Evolutionary conservation across 108 stramenopile species (phyloP), one percentile per base, ranked within the genome.

Genomic region (Skeletonema marinoi): DNA sequence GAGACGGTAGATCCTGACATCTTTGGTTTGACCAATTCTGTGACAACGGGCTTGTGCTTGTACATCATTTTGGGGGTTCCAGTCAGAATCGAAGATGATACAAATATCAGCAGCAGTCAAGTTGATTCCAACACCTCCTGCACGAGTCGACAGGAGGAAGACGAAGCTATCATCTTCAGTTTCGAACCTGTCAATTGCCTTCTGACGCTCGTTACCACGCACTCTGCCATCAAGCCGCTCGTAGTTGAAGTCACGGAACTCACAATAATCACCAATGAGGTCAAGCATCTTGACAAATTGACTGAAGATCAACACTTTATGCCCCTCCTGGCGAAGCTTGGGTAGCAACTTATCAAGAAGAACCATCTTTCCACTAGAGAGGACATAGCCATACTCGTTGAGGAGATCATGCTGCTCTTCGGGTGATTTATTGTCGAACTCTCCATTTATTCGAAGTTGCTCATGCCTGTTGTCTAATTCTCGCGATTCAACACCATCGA

Each of bases 61-160:
- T 13, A 98, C 97, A 78, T 99, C 99, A 75, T 98, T 98, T 86
- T 99, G 99, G 21, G 99, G 99, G 74, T 99, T 99, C 99, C 99
- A 99, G 75, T 99, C 99, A 66, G 88, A 89, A 74, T 96, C 92
- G 71, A 92, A 92, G 71, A 90, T 92, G 54, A 86, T 78, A 58
- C 89, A 91, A 16, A 77, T 93, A 85, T 93, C 97, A 1, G 99
- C 99, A 6, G 99, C 98, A 13, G 98, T 98, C 33, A 99, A 81
- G 79, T 99, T 99, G 86, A 99, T 99, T 41, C 99, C 99, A 48
- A 98, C 98, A n/a, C 99, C 99, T 41, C 99, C 94, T 13, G 96
- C 95, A 62, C 93, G 78, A 36, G 94, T 95, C 1, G 94, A 96
- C 17, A 99, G 82, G 30, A 99, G 73, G 71, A 99, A 98, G 5